A percentile compares a stretch with the other conserved stretches of the same genome.
phyloP scores from a whole-genome alignment of 331 rosid genomes.

The Acacia pycnantha region DNA sequence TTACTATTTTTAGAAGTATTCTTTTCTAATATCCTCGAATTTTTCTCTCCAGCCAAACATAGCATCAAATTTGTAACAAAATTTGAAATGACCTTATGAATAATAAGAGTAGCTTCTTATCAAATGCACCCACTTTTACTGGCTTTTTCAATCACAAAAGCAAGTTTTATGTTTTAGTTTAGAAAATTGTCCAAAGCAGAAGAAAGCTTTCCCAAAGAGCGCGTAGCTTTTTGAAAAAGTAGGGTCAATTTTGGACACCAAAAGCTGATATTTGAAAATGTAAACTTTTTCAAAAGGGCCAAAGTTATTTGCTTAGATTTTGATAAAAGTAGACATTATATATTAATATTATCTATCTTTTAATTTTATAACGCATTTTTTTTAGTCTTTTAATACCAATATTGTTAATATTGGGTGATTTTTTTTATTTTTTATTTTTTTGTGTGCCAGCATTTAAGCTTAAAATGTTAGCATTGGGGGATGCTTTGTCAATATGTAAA shows the following conservation, averaged over 20 bases:
- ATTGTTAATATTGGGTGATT: too few species aligned
- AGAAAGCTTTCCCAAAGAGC: not conserved
- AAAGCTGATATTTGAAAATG: not conserved
- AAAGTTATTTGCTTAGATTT: not conserved
- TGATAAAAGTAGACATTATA: not conserved
- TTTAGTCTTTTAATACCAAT: too few species aligned
- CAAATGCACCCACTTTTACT: too few species aligned
- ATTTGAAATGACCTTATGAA: too few species aligned
- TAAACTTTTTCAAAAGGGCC: not conserved
- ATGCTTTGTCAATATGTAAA: too few species aligned
- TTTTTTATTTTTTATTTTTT: too few species aligned
- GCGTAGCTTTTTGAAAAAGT: not conserved
- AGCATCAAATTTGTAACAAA: too few species aligned
- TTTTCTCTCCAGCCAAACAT: too few species aligned
- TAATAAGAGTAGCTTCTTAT: not conserved
- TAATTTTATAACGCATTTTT: too few species aligned
- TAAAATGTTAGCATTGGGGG: not conserved
- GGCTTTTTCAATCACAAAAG: not conserved
- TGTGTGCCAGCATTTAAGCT: not conserved
- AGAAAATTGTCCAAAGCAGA: not conserved
- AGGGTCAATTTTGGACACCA: not conserved
- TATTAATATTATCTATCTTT: not conserved
- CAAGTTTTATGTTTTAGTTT: not conserved
- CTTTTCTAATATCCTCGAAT: too few species aligned
- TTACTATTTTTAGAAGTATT: too few species aligned